Percentiles rank a stretch among this genome's conserved stretches.
Conservation (phyloP, 2,329 filamentous ascomycete genomes). For the Fragosphaeria purpurea region DNA sequence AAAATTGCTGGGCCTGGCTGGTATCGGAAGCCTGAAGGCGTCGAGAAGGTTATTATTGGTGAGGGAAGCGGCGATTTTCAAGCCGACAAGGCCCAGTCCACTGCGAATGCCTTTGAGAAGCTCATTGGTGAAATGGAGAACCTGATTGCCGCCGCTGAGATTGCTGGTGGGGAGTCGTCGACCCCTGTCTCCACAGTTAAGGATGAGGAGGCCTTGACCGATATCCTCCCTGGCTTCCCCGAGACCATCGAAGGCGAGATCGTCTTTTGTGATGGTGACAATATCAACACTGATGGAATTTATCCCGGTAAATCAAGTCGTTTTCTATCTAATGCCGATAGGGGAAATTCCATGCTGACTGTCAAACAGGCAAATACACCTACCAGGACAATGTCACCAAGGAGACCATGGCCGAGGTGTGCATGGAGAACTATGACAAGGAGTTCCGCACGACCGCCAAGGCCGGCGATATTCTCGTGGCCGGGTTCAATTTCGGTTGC, state of each 20-base stretch:
- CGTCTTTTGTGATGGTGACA: slow-evolving; percentile 69
- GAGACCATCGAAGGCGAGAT: slow-evolving; percentile 78
- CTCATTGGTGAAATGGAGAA: slow-evolving; percentile 58
- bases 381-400: slow-evolving; percentile 75
- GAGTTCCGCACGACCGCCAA: slow-evolving; percentile 55
- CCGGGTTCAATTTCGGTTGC: slow-evolving; percentile 83
- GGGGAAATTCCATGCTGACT: too few relatives aligned
- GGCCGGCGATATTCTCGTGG: slow-evolving; percentile 69
- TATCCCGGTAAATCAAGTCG: slow-evolving; percentile 44
- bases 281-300: slow-evolving; percentile 86
- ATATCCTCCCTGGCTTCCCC: slow-evolving; percentile 78
- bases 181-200: slow-evolving; percentile 16
- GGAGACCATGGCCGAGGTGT: slow-evolving; percentile 77
- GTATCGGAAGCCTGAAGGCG: slow-evolving; percentile 47
- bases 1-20: slow-evolving; percentile 66
- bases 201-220: slow-evolving; percentile 41
- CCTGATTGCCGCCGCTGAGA: slow-evolving; percentile 25
- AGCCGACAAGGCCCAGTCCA: slow-evolving; percentile 18
- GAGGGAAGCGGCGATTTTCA: slow-evolving; percentile 15
- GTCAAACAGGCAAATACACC: slow-evolving; percentile 44
- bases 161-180: slow-evolving; percentile 15
- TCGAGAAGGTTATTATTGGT: slow-evolving; percentile 25
- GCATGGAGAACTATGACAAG: slow-evolving; percentile 89
- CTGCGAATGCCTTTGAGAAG: slow-evolving; percentile 62
- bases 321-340: too few relatives aligned